Percentiles rank a stretch among this genome's conserved stretches.
Conservation (phyloP, 176 grass and related monocot genomes). For the Eragrostis nindensis region DNA sequence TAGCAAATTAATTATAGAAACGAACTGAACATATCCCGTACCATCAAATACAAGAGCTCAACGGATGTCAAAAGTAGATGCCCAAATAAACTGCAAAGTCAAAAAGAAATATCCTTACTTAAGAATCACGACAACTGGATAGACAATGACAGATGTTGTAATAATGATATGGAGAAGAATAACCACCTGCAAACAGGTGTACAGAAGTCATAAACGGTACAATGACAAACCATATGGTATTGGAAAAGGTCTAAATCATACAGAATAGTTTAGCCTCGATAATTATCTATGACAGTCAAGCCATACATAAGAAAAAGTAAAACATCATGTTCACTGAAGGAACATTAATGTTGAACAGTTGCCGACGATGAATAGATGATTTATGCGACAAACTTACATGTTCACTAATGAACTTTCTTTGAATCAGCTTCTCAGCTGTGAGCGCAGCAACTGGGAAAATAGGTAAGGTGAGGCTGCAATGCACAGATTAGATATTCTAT, state of each 20-base stretch:
- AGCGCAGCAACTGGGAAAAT: slow-evolving; percentile 75
- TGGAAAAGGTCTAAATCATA: neutral
- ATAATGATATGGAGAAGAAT: slow-evolving; percentile 73
- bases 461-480: slow-evolving; percentile 84
- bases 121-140: slow-evolving; percentile 91
- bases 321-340: neutral
- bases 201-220: slow-evolving; percentile 25
- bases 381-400: slow-evolving; percentile 62
- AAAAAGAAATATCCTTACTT: slow-evolving; percentile 67
- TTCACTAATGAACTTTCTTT: slow-evolving; percentile 59
- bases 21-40: slow-evolving; percentile 6
- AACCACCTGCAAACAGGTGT: slow-evolving; percentile 77
- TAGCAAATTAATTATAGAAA: slow-evolving; percentile 26
- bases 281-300: neutral
- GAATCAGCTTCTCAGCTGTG: slow-evolving; percentile 68
- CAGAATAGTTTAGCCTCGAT: neutral
- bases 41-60: slow-evolving; percentile 43
- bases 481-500: slow-evolving; percentile 41
- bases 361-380: neutral
- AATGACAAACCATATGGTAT: neutral
- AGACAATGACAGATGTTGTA: slow-evolving; percentile 70
- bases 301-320: neutral
- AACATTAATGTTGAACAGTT: neutral
- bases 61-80: slow-evolving; percentile 43
- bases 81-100: slow-evolving; percentile 44